Evolutionary conservation across 2,329 filamentous ascomycete species (phyloP), one percentile per base, ranked within the genome.

Genomic region (Alternaria sp.): DNA sequence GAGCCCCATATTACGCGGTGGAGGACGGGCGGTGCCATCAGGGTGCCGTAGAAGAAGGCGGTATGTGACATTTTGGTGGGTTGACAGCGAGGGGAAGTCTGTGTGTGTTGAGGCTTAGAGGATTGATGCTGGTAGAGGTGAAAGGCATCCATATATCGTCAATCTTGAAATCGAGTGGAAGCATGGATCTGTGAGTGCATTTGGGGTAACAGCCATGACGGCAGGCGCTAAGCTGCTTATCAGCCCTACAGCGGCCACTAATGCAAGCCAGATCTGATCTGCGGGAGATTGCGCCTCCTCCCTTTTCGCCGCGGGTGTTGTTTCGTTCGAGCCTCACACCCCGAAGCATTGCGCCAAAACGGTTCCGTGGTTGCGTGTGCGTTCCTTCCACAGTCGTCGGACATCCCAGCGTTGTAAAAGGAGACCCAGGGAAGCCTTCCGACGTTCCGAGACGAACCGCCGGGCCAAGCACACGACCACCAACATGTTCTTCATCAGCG

Each of bases 21-120:
- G 71, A 98, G 93, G 73, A 98, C 90, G 74, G 91, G 88, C 0
- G 91, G 89, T n/a, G 90, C 92, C 94, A 97, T 97, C 75, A 90
- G 80, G 25, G 87, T 89, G 85, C 87, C 88, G 76, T 90, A 90
- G 84, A 90, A 90, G 82, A 90, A 90, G 69, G 87, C 86, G 18
- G 83, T 83, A 72, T 85, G 83, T 51, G 85, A 67, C 74, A 75
- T 78, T 7, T 41, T 58, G 33, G 55, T 15, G 18, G 26, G 21
- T 15, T n/a, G 50, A 45, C 11, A 2, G 55, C 14, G 25, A 10
- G 5, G 23, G 4, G 25, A 14, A 11, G 1, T 37, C 4, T 43
- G 12, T 9, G 20, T n/a, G 21, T 15, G 23, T 14, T 46, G n/a
- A 25, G 10, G 30, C 1, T 50, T 41, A 23, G 45, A 47, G 30